phyloP scores from a whole-genome alignment of 2,329 filamentous ascomycete species.

The Fusarium praegraminearum region DNA sequence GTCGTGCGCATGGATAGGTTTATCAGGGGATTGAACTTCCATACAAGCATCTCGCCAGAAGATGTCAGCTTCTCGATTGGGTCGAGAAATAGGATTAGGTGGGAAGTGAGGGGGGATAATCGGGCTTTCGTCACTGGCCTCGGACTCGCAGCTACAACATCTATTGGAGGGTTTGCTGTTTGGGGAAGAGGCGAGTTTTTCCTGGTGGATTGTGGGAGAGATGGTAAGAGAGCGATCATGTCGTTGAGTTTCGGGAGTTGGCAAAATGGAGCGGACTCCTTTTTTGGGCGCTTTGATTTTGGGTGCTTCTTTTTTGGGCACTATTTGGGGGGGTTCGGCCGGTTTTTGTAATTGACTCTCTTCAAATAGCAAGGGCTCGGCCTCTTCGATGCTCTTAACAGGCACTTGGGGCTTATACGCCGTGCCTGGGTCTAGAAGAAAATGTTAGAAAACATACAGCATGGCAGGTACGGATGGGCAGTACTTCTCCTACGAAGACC shows the following conservation, averaged over 20 bases:
- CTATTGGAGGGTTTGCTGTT: background rate
- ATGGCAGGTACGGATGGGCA: background rate
- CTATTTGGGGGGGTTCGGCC: background rate
- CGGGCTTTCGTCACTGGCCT: background rate
- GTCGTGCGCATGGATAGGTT: conserved; percentile 32
- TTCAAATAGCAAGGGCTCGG: background rate
- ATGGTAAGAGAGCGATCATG: conserved; percentile 13
- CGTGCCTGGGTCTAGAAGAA: background rate
- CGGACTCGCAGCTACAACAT: conserved; percentile 21
- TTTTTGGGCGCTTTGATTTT: background rate
- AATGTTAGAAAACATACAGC: background rate
- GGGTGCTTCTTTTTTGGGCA: background rate
- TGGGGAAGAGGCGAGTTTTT: background rate
- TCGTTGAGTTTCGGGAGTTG: background rate
- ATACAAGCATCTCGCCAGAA: conserved; percentile 41
- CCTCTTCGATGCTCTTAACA: background rate
- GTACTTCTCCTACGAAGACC: conserved; percentile 14
- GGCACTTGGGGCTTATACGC: background rate
- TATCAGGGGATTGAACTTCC: conserved; percentile 28
- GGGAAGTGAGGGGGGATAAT: conserved; percentile 28
- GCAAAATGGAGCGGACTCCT: background rate
- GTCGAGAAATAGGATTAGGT: conserved; percentile 19
- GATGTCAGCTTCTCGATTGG: conserved; percentile 8
- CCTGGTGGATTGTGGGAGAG: background rate
- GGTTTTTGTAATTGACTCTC: background rate